A percentile compares a stretch with the other conserved stretches of the same genome.
phyloP scores from a whole-genome alignment of 1,139 yeast species.

The Lodderomyces parapsilosis region DNA sequence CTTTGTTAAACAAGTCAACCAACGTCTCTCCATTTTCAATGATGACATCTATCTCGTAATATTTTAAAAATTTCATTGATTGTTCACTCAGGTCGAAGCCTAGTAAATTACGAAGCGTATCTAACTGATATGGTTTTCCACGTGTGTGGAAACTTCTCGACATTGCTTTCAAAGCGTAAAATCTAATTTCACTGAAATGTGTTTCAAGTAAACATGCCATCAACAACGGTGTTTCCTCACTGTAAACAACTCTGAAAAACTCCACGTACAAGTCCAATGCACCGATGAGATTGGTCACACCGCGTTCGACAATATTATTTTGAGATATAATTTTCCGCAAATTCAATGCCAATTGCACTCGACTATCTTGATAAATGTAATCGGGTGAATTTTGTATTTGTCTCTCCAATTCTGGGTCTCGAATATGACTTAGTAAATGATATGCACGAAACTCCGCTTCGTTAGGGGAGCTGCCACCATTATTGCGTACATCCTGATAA shows the following conservation, averaged over 20 bases:
- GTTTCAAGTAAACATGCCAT: constrained; percentile 77
- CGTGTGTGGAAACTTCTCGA: constrained; percentile 68
- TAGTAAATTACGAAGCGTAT: constrained; percentile 47
- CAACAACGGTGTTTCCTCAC: constrained; percentile 59
- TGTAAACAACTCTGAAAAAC: constrained; percentile 59
- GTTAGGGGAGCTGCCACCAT: constrained; percentile 69
- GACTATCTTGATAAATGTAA: constrained; percentile 49
- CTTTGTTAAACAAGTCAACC: constrained; percentile 58
- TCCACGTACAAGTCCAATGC: constrained; percentile 60
- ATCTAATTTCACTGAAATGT: constrained; percentile 76
- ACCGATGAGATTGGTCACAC: constrained; percentile 56
- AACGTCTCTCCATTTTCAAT: constrained; percentile 32
- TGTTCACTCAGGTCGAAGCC: constrained; percentile 66
- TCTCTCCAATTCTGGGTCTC: constrained; percentile 84
- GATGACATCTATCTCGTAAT: constrained; percentile 59
- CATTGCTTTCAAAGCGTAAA: constrained; percentile 71
- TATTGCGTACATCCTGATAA: constrained; percentile 74
- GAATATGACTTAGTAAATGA: constrained; percentile 71
- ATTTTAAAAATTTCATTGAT: constrained; percentile 54
- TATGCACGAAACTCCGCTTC: constrained; percentile 96
- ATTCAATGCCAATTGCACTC: constrained; percentile 71
- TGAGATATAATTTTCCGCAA: constrained; percentile 67
- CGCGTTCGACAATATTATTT: constrained; percentile 60
- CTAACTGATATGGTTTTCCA: constrained; percentile 61
- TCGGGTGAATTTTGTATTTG: constrained; percentile 70